A percentile compares a stretch with the other conserved stretches of the same genome.
phyloP scores from a whole-genome alignment of 2,329 filamentous ascomycete species.

The Pseudogymnoascus sp. region DNA sequence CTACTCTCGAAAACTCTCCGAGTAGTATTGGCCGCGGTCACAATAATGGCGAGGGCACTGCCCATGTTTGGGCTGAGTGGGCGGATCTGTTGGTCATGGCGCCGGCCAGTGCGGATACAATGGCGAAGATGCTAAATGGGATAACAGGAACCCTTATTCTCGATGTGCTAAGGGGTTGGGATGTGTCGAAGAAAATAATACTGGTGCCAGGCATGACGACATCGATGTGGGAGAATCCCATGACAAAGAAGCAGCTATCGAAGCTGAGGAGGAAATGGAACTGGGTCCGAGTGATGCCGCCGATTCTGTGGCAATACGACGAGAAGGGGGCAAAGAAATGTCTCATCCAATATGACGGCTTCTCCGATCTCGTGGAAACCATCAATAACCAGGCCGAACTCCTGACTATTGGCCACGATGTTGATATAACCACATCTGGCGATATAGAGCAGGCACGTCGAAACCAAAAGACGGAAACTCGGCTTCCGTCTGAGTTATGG shows the following conservation, averaged over 20 bases:
- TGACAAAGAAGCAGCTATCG: conserved; percentile 78
- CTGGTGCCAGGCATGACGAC: conserved; percentile 84
- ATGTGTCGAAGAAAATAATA: conserved; percentile 74
- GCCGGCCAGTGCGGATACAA: conserved; percentile 73
- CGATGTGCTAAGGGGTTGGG: conserved; percentile 77
- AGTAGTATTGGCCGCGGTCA: conserved; percentile 11
- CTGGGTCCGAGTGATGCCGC: conserved; percentile 74
- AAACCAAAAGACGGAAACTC: conserved; percentile 31
- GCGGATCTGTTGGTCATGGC: conserved; percentile 78
- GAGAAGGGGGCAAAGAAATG: conserved; percentile 42
- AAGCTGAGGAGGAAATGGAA: conserved; percentile 79
- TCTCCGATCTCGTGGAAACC: conserved; percentile 64
- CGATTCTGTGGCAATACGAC: conserved; percentile 71
- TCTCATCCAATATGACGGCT: conserved; percentile 52
- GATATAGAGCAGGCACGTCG: conserved; percentile 35
- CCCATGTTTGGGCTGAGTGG: conserved; percentile 68
- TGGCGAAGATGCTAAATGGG: conserved; percentile 82
- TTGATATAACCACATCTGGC: conserved; percentile 34
- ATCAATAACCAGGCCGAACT: conserved; percentile 72
- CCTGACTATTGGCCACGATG: conserved; percentile 63
- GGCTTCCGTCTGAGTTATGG: conserved; percentile 80
- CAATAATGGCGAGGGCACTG: conserved; percentile 22
- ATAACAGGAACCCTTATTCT: conserved; percentile 73
- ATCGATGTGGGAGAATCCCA: conserved; percentile 82
- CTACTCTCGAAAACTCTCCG: conserved; percentile 26